Conservation (phyloP, 2,329 filamentous ascomycete species). For the Claviceps cyperi region DNA sequence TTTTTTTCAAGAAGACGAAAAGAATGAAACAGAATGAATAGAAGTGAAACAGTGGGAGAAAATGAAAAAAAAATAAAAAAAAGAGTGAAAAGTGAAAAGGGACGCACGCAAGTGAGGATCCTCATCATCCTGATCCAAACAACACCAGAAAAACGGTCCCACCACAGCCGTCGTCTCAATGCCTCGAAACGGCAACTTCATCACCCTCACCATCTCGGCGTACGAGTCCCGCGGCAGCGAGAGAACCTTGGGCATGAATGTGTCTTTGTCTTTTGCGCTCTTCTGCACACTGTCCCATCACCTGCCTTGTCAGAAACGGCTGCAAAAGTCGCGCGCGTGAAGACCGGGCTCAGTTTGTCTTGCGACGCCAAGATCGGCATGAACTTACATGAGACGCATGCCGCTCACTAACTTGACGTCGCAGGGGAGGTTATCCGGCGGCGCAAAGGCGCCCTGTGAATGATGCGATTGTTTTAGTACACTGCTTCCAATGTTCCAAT, state of each 20-base stretch:
- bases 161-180: conserved; percentile 46
- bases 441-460: conserved; percentile 38
- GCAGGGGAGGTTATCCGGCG: conserved; percentile 25
- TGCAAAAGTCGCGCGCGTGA: not conserved
- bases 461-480: not conserved
- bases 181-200: conserved; percentile 39
- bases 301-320: not conserved
- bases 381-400: conserved; percentile 38
- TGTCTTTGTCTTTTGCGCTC: conserved; percentile 40
- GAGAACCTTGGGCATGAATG: conserved; percentile 40
- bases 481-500: too few relatives aligned
- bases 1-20: too few relatives aligned
- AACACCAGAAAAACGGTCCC: conserved; percentile 49
- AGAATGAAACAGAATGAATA: not conserved
- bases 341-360: too few relatives aligned
- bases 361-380: too few relatives aligned
- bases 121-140: conserved; percentile 40
- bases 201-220: conserved; percentile 37
- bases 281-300: conserved; percentile 33
- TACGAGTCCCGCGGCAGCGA: conserved; percentile 37
- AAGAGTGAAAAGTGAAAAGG: not conserved
- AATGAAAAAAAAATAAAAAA: not conserved
- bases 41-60: too few relatives aligned
- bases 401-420: conserved; percentile 34
- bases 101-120: conserved; percentile 41